A percentile compares a stretch with the other conserved stretches of the same genome.
Evolutionary conservation across 192 early-diverging fungal species (phyloP).

Genomic region (Entophlyctis luteolus): DNA sequence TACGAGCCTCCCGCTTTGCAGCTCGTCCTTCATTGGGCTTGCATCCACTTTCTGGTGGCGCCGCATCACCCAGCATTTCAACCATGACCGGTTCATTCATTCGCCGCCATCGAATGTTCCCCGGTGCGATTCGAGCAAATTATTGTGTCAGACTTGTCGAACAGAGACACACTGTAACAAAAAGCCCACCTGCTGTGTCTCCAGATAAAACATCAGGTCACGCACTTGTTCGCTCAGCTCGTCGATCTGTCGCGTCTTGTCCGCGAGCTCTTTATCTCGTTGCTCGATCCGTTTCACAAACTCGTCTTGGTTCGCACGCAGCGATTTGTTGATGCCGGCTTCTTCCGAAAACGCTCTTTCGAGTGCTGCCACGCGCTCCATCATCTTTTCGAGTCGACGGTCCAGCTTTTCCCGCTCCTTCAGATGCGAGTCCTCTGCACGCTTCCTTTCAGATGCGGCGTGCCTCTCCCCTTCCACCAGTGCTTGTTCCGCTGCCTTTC

Average conservation of each 20-base stretch:
- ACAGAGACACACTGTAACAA: background rate
- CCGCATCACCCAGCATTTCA: no score
- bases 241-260: conserved; percentile 54
- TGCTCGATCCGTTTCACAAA: conserved; percentile 52
- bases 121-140: no score
- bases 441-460: background rate
- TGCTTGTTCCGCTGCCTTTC: background rate
- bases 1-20: conserved; percentile 21
- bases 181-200: conserved; percentile 54
- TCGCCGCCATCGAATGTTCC: no score
- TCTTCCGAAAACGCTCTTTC: conserved; percentile 70
- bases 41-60: conserved; percentile 48
- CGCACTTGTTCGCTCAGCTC: conserved; percentile 82
- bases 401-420: conserved; percentile 30
- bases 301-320: conserved; percentile 62
- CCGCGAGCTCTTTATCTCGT: conserved; percentile 53
- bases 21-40: conserved; percentile 25
- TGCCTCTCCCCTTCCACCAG: background rate
- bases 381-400: conserved; percentile 56
- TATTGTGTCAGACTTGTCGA: background rate
- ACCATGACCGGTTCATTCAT: no score
- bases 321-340: conserved; percentile 54
- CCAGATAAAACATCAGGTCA: conserved; percentile 88
- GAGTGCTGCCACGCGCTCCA: conserved; percentile 49
- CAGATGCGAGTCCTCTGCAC: background rate